Percentiles rank a stretch among this genome's conserved stretches.
Conservation (phyloP, 176 grass and related monocot genomes). For the Luzula sylvatica region DNA sequence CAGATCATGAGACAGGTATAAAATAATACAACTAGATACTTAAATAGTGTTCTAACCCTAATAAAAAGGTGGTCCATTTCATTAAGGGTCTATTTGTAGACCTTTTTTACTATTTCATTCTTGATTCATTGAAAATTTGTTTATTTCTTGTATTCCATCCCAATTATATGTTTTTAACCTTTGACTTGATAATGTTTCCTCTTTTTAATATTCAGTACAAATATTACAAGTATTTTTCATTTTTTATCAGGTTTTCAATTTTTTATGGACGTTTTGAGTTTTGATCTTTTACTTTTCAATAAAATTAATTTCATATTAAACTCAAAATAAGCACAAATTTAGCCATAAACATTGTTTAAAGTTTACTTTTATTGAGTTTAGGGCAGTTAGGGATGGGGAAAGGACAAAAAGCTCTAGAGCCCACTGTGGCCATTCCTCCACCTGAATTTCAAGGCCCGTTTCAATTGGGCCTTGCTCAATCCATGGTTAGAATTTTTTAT, state of each 20-base stretch:
- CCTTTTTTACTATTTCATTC: constrained; percentile 8
- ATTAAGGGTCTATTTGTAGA: constrained; percentile 1
- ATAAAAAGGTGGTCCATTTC: constrained; percentile 17
- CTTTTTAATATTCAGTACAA: too few species aligned
- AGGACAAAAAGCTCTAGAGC: constrained; percentile 41
- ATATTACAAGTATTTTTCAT: too few species aligned
- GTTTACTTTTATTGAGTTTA: constrained; percentile 23
- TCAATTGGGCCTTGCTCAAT: constrained; percentile 60
- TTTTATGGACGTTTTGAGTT: too few species aligned
- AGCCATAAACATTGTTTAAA: too few species aligned
- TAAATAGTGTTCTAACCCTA: constrained; percentile 3
- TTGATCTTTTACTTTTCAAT: too few species aligned
- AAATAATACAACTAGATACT: not conserved
- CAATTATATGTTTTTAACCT: too few species aligned
- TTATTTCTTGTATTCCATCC: too few species aligned
- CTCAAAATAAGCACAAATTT: too few species aligned
- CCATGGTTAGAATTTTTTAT: constrained; percentile 39
- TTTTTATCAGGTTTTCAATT: too few species aligned
- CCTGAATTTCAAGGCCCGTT: constrained; percentile 46
- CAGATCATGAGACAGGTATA: too few species aligned
- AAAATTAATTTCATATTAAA: too few species aligned
- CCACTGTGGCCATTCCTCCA: constrained; percentile 29
- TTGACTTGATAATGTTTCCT: too few species aligned
- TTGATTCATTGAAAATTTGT: constrained; percentile 10
- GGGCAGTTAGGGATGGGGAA: constrained; percentile 27